These are phyloP conservation scores for Fagus crenata DNA, from an alignment of 306 rosid genomes.

Conservation along the genomic window DNA sequence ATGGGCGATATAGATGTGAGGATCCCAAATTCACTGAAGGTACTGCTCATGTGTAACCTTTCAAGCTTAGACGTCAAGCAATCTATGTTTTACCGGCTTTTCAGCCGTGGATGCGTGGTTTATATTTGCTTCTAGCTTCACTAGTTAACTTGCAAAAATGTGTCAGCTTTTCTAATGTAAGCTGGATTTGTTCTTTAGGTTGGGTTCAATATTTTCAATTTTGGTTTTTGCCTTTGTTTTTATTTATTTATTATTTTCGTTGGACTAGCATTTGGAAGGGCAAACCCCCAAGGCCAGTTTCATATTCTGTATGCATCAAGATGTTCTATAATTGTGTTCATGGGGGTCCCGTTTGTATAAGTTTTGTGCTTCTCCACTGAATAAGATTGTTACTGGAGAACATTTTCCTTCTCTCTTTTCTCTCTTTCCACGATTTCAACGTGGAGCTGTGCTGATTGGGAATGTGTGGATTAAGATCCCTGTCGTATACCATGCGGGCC, in stretches of 20 bases:
- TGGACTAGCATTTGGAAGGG: conserved; percentile 30
- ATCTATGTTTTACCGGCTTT: conserved; percentile 17
- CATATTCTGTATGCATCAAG: background rate
- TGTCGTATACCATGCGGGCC: background rate
- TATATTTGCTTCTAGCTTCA: conserved; percentile 37
- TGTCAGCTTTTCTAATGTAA: conserved; percentile 36
- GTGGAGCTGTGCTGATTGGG: background rate
- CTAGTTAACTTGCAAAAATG: conserved; percentile 33
- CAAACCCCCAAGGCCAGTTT: conserved; percentile 20
- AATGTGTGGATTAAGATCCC: background rate
- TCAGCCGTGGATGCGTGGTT: conserved; percentile 44
- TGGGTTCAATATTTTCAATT: conserved; percentile 33
- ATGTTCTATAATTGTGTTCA: background rate
- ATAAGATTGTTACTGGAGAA: too few species aligned
- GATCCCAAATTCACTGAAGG: conserved; percentile 98
- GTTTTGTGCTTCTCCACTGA: background rate
- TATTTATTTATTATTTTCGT: conserved; percentile 37
- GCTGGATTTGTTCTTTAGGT: conserved; percentile 48
- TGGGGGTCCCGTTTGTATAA: background rate
- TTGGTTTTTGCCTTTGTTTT: conserved; percentile 24
- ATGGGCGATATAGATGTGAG: conserved; percentile 94
- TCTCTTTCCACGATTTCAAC: too few species aligned
- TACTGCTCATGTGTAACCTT: conserved; percentile 82
- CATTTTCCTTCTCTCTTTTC: too few species aligned
- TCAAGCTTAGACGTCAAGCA: conserved; percentile 9